Conservation (phyloP, 2,329 filamentous ascomycete species). For the Lecanosticta acicola region DNA sequence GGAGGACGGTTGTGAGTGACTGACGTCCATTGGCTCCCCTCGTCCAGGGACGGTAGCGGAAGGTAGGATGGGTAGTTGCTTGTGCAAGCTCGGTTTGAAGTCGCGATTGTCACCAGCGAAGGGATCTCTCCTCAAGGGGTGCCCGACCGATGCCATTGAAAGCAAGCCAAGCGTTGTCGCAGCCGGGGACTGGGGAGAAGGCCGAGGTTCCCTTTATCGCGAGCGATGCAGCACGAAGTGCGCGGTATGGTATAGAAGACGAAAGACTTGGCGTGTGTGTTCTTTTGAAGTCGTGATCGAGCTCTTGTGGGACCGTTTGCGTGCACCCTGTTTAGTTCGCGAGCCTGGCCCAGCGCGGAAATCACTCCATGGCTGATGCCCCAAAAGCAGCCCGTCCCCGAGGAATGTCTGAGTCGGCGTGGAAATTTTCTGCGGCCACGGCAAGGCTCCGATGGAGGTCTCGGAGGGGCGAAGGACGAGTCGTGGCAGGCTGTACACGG, state of each 20-base stretch:
- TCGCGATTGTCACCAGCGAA: slow-evolving; percentile 24
- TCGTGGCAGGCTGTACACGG: too few relatives aligned
- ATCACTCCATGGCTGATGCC: not conserved
- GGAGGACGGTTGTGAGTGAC: slow-evolving; percentile 17
- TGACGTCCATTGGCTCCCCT: slow-evolving; percentile 29
- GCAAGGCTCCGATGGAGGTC: too few relatives aligned
- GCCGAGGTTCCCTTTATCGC: not conserved
- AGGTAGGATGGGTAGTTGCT: slow-evolving; percentile 28
- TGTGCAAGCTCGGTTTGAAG: slow-evolving; percentile 20
- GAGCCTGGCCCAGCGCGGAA: slow-evolving; percentile 3
- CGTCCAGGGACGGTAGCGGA: slow-evolving; percentile 20
- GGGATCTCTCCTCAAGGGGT: slow-evolving; percentile 34
- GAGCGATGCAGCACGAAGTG: not conserved
- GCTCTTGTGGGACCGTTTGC: slow-evolving; percentile 6
- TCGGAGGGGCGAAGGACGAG: too few relatives aligned
- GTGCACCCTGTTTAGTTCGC: slow-evolving; percentile 4
- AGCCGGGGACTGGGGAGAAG: not conserved
- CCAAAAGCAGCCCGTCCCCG: not conserved
- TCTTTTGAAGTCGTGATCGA: slow-evolving; percentile 5
- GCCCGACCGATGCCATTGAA: slow-evolving; percentile 42
- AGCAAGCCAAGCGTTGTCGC: not conserved
- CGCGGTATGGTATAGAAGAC: too few relatives aligned
- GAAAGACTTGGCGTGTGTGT: not conserved
- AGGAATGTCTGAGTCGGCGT: not conserved
- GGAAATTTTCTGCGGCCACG: too few relatives aligned